Base-by-base conservation (phyloP, 768 basidiomycete genomes). In the Boletus speciosus region DNA sequence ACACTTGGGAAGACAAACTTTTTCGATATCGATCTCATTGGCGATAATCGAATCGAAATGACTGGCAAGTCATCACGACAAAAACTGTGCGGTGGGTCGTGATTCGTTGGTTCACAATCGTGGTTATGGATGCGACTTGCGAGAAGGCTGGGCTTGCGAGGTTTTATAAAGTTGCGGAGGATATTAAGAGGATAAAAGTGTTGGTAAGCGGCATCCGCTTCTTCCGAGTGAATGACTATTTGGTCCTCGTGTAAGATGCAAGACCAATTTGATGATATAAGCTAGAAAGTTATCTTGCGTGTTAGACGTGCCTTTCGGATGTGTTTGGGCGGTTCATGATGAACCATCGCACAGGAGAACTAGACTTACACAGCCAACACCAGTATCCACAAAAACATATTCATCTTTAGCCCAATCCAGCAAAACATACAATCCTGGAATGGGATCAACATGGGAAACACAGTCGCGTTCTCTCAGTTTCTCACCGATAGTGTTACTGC, bases 221-320 rank as follows among this genome's bases (percentile, higher is more conserved):
- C 85, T 69, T 88, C 87, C 36, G 81, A 85, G 61, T 89, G 87
- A 36, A 89, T 85, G 35, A 88, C 85, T 54, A 89, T 85, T 57
- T 85, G 79, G 46, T 73, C 71, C 58, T 88, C 78, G 61, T 79
- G 81, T 10, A 88, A 68, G 44, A 88, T 88, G 61, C 86, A 89
- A 23, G 85, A 87, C 87, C 87, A 89, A 54, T 88, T 88, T 10
- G 86, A 84, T 19, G 84, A 85, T 64, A 77, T 74, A 12, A 80
- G 76, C 86, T 88, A 55, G 21, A 51, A 54, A 48, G 10, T 36
- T 8, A 6, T 11, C 41, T 52, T 21, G 38, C 38, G 12, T 9
- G 48, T 57, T 51, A 49, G 58, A 52, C 35, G 34, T 19, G 47
- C 21, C 14, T 47, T 42, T 9, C 11, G 42, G 4, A 23, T 36